phyloP scores from a whole-genome alignment of 192 early-diverging fungal species.

The Coemansia brasiliensis region DNA sequence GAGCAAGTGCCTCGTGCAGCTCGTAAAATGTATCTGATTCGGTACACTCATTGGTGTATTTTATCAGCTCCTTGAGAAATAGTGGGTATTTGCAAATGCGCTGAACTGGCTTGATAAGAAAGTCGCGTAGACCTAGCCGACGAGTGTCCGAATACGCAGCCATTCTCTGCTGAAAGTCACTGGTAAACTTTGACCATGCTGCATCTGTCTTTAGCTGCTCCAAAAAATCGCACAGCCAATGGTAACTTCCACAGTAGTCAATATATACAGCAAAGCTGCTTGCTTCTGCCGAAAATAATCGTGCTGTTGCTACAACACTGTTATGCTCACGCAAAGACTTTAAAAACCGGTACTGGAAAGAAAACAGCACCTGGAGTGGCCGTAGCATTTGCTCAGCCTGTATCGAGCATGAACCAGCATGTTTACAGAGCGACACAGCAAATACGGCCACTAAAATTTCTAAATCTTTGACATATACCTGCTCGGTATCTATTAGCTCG shows the following conservation, averaged over 20 bases:
- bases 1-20: slow-evolving; percentile 20
- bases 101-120: slow-evolving; percentile 76
- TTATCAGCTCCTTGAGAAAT: slow-evolving; percentile 63
- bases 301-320: slow-evolving; percentile 20
- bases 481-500: slow-evolving; percentile 55
- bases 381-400: slow-evolving; percentile 27
- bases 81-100: slow-evolving; percentile 91
- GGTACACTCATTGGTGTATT: slow-evolving; percentile 47
- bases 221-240: slow-evolving; percentile 30
- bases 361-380: slow-evolving; percentile 31
- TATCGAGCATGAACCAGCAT: slow-evolving; percentile 12
- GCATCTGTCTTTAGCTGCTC: slow-evolving; percentile 30
- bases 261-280: slow-evolving; percentile 29
- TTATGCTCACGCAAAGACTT: slow-evolving; percentile 13
- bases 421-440: slow-evolving; percentile 29
- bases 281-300: slow-evolving; percentile 22
- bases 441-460: slow-evolving; percentile 51
- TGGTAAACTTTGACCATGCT: slow-evolving; percentile 32
- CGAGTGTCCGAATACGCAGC: slow-evolving; percentile 16
- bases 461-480: slow-evolving; percentile 56
- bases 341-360: slow-evolving; percentile 39
- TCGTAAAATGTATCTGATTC: slow-evolving; percentile 19
- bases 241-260: slow-evolving; percentile 38
- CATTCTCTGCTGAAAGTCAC: slow-evolving; percentile 20
- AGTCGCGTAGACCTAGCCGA: slow-evolving; percentile 40